Percentiles rank a stretch among this genome's conserved stretches.
These are phyloP conservation scores for Inonotus hispidus DNA, from an alignment of 1,284 basidiomycete genomes.

Conservation along the genomic window DNA sequence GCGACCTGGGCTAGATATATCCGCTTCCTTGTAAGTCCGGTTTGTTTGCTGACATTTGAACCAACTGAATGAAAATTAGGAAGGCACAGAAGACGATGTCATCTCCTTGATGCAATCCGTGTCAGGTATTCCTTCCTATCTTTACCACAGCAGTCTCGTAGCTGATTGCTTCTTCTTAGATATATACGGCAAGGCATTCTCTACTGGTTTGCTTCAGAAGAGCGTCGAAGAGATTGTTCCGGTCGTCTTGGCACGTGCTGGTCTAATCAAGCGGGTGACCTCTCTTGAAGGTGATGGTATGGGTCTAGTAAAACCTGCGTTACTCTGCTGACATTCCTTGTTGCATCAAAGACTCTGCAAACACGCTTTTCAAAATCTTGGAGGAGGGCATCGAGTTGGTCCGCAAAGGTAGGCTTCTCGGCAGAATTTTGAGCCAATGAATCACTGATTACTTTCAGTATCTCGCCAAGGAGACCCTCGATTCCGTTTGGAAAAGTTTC, in stretches of 20 bases:
- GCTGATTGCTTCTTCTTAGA: conserved; percentile 32
- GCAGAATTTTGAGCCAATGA: not conserved
- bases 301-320: conserved; percentile 14
- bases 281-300: conserved; percentile 43
- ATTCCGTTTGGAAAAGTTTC: conserved; percentile 76
- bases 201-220: conserved; percentile 45
- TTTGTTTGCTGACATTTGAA: not conserved
- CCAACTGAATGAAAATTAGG: conserved; percentile 29
- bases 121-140: conserved; percentile 22
- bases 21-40: conserved; percentile 51
- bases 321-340: conserved; percentile 8
- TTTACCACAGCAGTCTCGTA: not conserved
- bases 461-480: conserved; percentile 46
- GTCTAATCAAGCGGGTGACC: conserved; percentile 54
- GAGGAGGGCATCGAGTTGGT: conserved; percentile 57
- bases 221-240: conserved; percentile 66
- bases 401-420: conserved; percentile 49
- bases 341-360: conserved; percentile 43
- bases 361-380: conserved; percentile 47
- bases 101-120: conserved; percentile 30
- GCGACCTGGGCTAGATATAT: conserved; percentile 72
- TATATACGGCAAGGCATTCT: conserved; percentile 51
- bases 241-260: conserved; percentile 59
- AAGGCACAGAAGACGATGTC: conserved; percentile 30
- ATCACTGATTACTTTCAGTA: conserved; percentile 24